These are phyloP conservation scores for Pseudoperonospora humuli DNA, from an alignment of 352 stramenopile genomes.

Conservation along the genomic window DNA sequence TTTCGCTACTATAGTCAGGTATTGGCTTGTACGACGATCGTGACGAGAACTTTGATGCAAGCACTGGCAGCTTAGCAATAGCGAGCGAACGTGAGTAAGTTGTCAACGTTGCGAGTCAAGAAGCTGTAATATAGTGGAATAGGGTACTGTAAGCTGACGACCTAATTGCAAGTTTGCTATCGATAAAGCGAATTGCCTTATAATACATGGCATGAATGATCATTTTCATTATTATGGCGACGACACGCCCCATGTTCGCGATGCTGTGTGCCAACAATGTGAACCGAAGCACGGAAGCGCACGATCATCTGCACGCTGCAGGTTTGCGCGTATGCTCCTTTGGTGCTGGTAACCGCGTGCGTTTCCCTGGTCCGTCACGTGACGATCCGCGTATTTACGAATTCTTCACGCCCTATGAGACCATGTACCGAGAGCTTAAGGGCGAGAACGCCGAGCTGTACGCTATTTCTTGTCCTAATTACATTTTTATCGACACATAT, in stretches of 20 bases:
- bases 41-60: slow-evolving; percentile 8
- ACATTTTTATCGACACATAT: too few species aligned
- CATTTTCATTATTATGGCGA: neutral
- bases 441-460: slow-evolving; percentile 66
- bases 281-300: slow-evolving; percentile 85
- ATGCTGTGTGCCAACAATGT: slow-evolving; percentile 89
- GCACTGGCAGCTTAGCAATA: neutral
- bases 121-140: too few species aligned
- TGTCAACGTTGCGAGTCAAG: too few species aligned
- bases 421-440: slow-evolving; percentile 83
- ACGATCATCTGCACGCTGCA: slow-evolving; percentile 73
- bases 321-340: slow-evolving; percentile 79
- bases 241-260: slow-evolving; percentile 39
- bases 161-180: neutral
- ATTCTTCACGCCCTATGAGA: slow-evolving; percentile 84
- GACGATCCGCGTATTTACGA: slow-evolving; percentile 79
- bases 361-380: slow-evolving; percentile 67
- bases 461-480: too few species aligned
- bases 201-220: too few species aligned
- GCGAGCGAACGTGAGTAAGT: neutral
- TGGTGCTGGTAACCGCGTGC: slow-evolving; percentile 80
- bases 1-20: slow-evolving; percentile 16
- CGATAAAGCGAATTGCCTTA: too few species aligned
- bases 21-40: slow-evolving; percentile 22
- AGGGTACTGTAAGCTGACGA: too few species aligned